Percentiles rank a stretch among this genome's conserved stretches.
These are phyloP conservation scores for Thinopyrum elongatum DNA, from an alignment of 176 grass and related monocot genomes.

Conservation along the genomic window DNA sequence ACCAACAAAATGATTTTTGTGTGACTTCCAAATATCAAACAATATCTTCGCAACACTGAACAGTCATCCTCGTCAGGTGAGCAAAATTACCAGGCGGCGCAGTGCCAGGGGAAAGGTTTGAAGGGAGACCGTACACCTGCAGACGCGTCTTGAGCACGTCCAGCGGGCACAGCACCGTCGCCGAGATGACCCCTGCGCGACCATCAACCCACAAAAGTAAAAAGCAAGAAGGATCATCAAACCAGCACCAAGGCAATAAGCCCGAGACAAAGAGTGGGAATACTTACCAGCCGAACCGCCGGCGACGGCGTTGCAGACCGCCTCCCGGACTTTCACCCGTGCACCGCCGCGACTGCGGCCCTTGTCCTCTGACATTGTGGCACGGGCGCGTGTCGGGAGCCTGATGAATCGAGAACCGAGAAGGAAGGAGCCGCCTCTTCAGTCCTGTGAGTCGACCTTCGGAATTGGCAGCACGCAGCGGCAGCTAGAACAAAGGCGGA, in stretches of 20 bases:
- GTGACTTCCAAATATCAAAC: too few relatives aligned
- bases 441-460: background rate
- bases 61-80: background rate
- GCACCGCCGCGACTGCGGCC: constrained; percentile 2
- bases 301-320: constrained; percentile 56
- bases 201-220: background rate
- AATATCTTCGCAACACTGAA: background rate
- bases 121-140: constrained; percentile 76
- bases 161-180: constrained; percentile 78
- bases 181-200: constrained; percentile 62
- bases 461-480: background rate
- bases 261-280: background rate
- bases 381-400: background rate
- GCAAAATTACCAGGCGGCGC: background rate
- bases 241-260: background rate
- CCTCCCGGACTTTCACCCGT: constrained; percentile 32
- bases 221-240: constrained; percentile 15
- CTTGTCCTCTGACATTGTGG: constrained; percentile 26
- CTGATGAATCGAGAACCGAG: background rate
- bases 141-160: constrained; percentile 93
- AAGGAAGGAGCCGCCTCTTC: background rate
- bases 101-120: constrained; percentile 31
- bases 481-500: background rate
- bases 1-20: background rate
- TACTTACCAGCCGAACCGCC: constrained; percentile 64